Evolutionary conservation across 23 red algal genomes (phyloP).

Genomic region (Agarophyton chilense): DNA sequence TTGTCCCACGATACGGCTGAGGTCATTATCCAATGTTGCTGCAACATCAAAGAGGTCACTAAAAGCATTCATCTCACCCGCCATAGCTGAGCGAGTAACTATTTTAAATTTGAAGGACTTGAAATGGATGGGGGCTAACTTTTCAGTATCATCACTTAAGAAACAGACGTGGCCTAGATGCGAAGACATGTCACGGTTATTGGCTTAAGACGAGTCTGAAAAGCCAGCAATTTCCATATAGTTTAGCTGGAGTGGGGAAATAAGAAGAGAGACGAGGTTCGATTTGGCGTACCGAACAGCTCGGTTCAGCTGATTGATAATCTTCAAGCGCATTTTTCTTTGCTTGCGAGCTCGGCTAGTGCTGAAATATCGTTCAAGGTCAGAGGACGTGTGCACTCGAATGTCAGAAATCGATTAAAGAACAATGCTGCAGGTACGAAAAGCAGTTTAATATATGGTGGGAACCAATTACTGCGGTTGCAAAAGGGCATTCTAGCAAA

Average conservation of each 20-base stretch:
- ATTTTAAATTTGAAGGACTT: slow-evolving; percentile 17
- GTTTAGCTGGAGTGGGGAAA: not conserved
- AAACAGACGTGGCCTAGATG: slow-evolving; percentile 26
- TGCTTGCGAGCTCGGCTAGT: no score
- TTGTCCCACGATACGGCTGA: not conserved
- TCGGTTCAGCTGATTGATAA: slow-evolving; percentile 22
- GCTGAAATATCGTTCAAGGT: no score
- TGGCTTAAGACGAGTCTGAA: slow-evolving; percentile 35
- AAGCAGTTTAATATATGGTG: no score
- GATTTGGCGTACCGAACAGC: slow-evolving; percentile 1
- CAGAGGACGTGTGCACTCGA: no score
- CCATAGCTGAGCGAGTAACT: slow-evolving; percentile 37
- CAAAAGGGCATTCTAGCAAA: no score
- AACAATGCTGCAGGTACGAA: no score
- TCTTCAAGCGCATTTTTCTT: no score
- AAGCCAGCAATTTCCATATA: slow-evolving; percentile 6
- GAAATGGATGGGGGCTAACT: not conserved
- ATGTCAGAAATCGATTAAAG: no score
- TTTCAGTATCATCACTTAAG: not conserved
- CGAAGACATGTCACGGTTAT: slow-evolving; percentile 22
- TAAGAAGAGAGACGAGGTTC: not conserved
- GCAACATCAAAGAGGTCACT: slow-evolving; percentile 2
- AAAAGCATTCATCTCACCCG: slow-evolving; percentile 38
- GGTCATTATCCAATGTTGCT: not conserved
- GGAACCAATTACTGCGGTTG: no score